Base-by-base conservation (phyloP, 176 grass and related monocot genomes). In the Juncus effusus region DNA sequence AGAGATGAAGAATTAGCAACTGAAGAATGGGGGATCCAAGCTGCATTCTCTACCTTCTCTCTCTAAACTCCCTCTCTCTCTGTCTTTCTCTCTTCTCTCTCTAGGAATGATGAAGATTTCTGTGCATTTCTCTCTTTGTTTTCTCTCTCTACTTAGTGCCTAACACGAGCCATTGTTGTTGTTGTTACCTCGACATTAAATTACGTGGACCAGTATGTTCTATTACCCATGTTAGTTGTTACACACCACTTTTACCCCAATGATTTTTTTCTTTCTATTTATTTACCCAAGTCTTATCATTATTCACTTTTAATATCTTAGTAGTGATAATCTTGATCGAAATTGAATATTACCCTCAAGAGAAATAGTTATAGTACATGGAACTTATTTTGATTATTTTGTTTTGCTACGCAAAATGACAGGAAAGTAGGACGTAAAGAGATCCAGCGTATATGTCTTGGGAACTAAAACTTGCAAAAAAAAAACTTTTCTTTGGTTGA, bases 1-100 rank as follows among this genome's bases (percentile, higher is more conserved):
- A 74, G 65, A 86, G 16, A 19, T 72, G 64, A 38, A 89, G 79
- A n/a, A 93, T 60, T 13, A 81, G 64, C 52, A 81, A 62, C 53
- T 4, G 77, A 54, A 77, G 72, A 69, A 82, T 64, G 51, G 56
- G 55, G 38, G 82, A 80, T 82, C 79, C 62, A 59, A 60, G 63
- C 82, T 73, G 64, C 78, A 79, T 79, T 69, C 61, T 62, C 54
- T 54, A 12, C 10, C 51, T 9, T 47, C 47, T 42, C 36, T 58
- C n/a, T 51, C 13, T 40, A n/a, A 3, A 38, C 51, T 37, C 14
- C 7, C 45, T 49, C 40, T 42, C 47, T 13, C 47, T 63, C 4
- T 66, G 50, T 28, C 54, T 65, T 42, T 69, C 69, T 13, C 19
- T 57, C 7, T 10, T 13, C 62, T 54, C 35, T 40, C 12, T 36